These are phyloP conservation scores for Mortierella sp. DNA, from an alignment of 371 early-diverging fungal species.

Conservation along the genomic window DNA sequence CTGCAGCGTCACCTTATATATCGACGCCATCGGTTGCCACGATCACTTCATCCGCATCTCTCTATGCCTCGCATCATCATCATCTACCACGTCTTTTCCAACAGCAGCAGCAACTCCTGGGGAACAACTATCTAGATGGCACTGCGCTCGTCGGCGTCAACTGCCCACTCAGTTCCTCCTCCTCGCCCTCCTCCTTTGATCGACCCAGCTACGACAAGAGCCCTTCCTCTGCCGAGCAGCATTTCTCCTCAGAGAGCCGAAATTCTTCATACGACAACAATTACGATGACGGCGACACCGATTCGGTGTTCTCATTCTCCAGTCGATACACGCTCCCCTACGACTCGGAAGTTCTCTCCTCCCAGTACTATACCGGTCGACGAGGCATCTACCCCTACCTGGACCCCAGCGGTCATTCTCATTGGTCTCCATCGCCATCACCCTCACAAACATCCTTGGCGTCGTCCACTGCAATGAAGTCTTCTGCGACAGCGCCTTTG, in stretches of 20 bases:
- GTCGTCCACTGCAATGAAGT: too few species aligned
- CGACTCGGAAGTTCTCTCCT: constrained; percentile 4
- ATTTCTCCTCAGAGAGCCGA: background rate
- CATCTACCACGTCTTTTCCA: background rate
- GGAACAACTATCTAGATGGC: background rate
- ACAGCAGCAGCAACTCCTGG: background rate
- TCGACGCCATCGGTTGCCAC: background rate
- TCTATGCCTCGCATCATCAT: background rate
- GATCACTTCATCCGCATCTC: background rate
- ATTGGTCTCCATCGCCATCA: background rate
- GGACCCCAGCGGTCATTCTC: too few species aligned
- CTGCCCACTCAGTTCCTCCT: background rate
- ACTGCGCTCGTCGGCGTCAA: background rate
- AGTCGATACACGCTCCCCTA: constrained; percentile 34
- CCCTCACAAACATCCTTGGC: too few species aligned
- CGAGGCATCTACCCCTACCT: constrained; percentile 10
- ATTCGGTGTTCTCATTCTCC: constrained; percentile 19
- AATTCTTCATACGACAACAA: background rate
- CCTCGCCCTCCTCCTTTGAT: background rate
- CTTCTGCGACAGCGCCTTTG: background rate
- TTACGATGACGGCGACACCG: background rate
- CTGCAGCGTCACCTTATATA: background rate
- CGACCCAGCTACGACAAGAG: background rate
- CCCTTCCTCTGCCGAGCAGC: background rate
- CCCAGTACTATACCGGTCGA: constrained; percentile 6